phyloP scores from a whole-genome alignment of 2,329 filamentous ascomycete genomes.

The Xylariaceae sp. region DNA sequence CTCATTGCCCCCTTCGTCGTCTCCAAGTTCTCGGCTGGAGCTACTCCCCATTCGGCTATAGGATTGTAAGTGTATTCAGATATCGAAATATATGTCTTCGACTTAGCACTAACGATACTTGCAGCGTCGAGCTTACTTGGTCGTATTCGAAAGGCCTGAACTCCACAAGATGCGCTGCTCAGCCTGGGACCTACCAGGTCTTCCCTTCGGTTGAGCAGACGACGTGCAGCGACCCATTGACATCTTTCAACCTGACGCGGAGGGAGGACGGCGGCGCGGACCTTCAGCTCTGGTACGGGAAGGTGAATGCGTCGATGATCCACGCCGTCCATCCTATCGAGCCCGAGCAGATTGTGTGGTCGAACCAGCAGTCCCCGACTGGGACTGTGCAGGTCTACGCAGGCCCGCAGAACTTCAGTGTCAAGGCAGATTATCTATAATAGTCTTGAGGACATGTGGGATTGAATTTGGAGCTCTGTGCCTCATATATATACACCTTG shows the following conservation, averaged over 20 bases:
- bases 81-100: neutral
- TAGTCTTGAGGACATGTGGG: neutral
- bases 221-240: constrained; percentile 15
- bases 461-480: neutral
- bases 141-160: constrained; percentile 6
- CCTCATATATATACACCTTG: neutral
- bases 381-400: constrained; percentile 25
- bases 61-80: constrained; percentile 21
- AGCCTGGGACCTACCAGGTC: constrained; percentile 14
- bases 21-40: constrained; percentile 22
- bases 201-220: constrained; percentile 24
- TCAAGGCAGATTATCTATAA: constrained; percentile 3
- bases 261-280: constrained; percentile 19
- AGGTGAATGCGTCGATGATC: neutral
- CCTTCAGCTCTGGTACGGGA: constrained; percentile 20
- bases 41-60: constrained; percentile 24
- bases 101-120: constrained; percentile 4
- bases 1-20: constrained; percentile 11
- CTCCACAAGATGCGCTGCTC: constrained; percentile 12
- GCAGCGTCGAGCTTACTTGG: constrained; percentile 19
- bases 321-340: constrained; percentile 19
- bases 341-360: constrained; percentile 20
- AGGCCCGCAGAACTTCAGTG: constrained; percentile 22
- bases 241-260: constrained; percentile 23
- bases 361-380: constrained; percentile 23